Evolutionary conservation across 768 basidiomycete genomes (phyloP).

Genomic region (Termitomyces heimii): DNA sequence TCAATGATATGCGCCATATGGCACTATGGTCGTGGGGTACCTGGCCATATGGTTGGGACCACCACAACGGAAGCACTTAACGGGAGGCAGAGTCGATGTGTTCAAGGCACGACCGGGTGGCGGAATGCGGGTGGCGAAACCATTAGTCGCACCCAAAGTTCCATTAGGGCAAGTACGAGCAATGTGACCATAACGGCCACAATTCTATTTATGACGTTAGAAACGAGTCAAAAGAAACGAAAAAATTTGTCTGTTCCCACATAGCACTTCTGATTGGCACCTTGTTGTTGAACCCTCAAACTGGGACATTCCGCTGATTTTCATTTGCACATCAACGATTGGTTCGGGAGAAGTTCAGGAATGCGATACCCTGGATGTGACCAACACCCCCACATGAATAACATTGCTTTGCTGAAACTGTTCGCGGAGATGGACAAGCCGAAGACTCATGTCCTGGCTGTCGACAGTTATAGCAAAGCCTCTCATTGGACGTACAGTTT

Average conservation of each 20-base stretch:
- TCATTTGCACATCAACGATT: not conserved
- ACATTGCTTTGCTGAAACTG: slow-evolving; percentile 83
- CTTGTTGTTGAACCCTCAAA: slow-evolving; percentile 59
- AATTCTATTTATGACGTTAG: slow-evolving; percentile 42
- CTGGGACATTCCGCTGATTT: slow-evolving; percentile 72
- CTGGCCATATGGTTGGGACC: slow-evolving; percentile 85
- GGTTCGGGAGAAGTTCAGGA: not conserved
- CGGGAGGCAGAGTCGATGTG: slow-evolving; percentile 70
- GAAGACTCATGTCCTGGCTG: slow-evolving; percentile 93
- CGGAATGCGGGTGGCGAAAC: slow-evolving; percentile 62
- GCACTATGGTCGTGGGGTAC: slow-evolving; percentile 27
- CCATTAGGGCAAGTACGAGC: slow-evolving; percentile 65
- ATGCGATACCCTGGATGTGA: slow-evolving; percentile 58
- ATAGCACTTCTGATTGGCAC: slow-evolving; percentile 76
- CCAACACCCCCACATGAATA: slow-evolving; percentile 92
- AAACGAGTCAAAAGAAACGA: not conserved
- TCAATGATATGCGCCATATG: slow-evolving; percentile 4
- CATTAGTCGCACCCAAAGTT: slow-evolving; percentile 25
- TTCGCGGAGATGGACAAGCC: slow-evolving; percentile 79
- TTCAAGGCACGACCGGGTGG: slow-evolving; percentile 74
- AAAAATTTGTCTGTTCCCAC: slow-evolving; percentile 33
- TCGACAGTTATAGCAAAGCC: slow-evolving; percentile 92
- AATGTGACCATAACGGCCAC: slow-evolving; percentile 79
- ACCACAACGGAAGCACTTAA: slow-evolving; percentile 88
- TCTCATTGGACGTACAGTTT: slow-evolving; percentile 82